phyloP scores from a whole-genome alignment of 805 yeast species.

The Myxozyma geophila region DNA sequence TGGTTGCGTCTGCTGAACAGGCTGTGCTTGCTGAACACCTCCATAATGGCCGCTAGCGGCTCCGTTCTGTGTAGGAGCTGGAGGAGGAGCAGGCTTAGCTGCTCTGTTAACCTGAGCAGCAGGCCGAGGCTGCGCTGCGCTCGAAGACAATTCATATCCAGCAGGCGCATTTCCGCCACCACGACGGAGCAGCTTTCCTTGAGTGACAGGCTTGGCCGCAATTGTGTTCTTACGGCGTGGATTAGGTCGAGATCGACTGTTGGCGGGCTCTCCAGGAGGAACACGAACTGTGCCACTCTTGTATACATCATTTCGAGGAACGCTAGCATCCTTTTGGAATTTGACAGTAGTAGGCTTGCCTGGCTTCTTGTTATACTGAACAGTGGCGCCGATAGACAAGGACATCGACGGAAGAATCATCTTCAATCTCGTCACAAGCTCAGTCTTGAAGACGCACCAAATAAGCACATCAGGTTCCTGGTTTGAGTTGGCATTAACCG shows the following conservation, averaged over 20 bases:
- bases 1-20: slow-evolving; percentile 17
- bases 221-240: slow-evolving; percentile 60
- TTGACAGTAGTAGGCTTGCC: slow-evolving; percentile 77
- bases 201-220: slow-evolving; percentile 36
- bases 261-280: slow-evolving; percentile 75
- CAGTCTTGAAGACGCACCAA: slow-evolving; percentile 86
- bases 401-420: slow-evolving; percentile 61
- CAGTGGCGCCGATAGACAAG: slow-evolving; percentile 69
- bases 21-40: background rate
- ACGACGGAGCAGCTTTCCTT: slow-evolving; percentile 31
- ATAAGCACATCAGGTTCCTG: slow-evolving; percentile 76
- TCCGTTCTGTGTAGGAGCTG: slow-evolving; percentile 31
- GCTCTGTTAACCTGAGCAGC: slow-evolving; percentile 33
- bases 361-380: slow-evolving; percentile 88
- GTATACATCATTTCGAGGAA: slow-evolving; percentile 77
- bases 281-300: slow-evolving; percentile 88
- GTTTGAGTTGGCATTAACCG: slow-evolving; percentile 59
- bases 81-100: slow-evolving; percentile 21
- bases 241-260: slow-evolving; percentile 68
- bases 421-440: slow-evolving; percentile 74
- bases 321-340: slow-evolving; percentile 62
- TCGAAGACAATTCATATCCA: slow-evolving; percentile 32
- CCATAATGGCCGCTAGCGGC: slow-evolving; percentile 14
- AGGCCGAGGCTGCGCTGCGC: slow-evolving; percentile 32
- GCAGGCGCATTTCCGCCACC: slow-evolving; percentile 44